Evolutionary conservation across 805 yeast genomes (phyloP).

Genomic region (Candida ovalis): DNA sequence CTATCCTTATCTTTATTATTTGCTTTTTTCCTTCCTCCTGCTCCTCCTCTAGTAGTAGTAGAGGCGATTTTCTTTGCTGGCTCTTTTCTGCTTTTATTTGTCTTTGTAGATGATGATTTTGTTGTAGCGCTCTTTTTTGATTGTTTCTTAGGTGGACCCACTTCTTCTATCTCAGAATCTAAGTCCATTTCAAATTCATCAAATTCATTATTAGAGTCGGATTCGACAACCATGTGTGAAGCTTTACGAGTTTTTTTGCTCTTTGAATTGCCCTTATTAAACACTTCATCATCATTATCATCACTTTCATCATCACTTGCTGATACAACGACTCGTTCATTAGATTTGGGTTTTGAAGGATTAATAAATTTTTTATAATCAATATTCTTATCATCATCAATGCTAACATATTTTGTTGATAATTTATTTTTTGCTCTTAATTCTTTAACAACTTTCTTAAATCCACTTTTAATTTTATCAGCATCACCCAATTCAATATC

Average conservation of each 20-base stretch:
- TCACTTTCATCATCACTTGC: not conserved
- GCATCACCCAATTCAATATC: slow-evolving; percentile 10
- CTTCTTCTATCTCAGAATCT: not conserved
- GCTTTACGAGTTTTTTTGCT: not conserved
- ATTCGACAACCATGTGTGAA: slow-evolving; percentile 2
- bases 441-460: slow-evolving; percentile 27
- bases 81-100: not conserved
- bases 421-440: slow-evolving; percentile 15
- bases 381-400: not conserved
- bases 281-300: not conserved
- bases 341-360: not conserved
- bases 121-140: too few relatives aligned
- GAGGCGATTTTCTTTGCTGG: not conserved
- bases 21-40: not conserved
- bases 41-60: not conserved
- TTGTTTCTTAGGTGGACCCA: not conserved
- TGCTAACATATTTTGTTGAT: not conserved
- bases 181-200: not conserved
- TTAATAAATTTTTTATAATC: not conserved
- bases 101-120: too few relatives aligned
- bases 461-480: slow-evolving; percentile 25
- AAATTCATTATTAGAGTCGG: slow-evolving; percentile 4
- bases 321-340: not conserved
- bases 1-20: not conserved
- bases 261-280: not conserved